Base-by-base conservation (phyloP, 2,329 filamentous ascomycete species). In the Paraconiothyrium sp. region DNA sequence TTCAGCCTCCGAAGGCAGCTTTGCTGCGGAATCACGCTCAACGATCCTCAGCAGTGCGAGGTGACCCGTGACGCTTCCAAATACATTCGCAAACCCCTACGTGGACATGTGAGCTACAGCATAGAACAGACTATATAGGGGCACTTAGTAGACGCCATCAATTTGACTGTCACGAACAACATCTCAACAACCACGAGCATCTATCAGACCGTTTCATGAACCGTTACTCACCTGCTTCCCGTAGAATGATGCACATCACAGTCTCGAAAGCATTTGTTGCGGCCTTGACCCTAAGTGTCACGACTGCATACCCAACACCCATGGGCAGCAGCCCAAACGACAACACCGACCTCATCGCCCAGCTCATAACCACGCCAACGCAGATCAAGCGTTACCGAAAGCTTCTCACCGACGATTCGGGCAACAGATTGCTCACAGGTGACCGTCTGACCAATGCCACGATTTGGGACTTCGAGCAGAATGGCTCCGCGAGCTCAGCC, bases 401-500 rank as follows among this genome's bases (percentile, higher is more conserved):
- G 39, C 27, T 56, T 9, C 54, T 56, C 43, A 56, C 54, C 54
- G 54, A 56, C 43, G 13, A n/a, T 2, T 37, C 43, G 10, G 54
- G 54, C 30, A 47, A 46, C n/a, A 56, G 48, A 11, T 43, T 56
- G 32, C 41, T 56, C 20, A 30, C 35, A 16, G 43, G 43, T 32
- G n/a, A 47, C 11, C 10, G 27, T 3, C 54, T 56, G n/a, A 56
- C 43, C 20, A 56, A 47, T 27, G 54, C 54, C 20, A 56, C 54
- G 16, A 56, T 56, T 32, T 56, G 54, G 54, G 54, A 56, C 32
- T 56, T 56, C n/a, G 27, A 47, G 30, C 54, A 56, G 20, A 48
- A 56, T 43, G 54, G 41, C 43, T 14, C 16, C 41, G 16, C 32
- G 41, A 56, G 54, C 54, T 39, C n/a, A 20, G 43, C 85, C 50